Conservation (phyloP, 805 yeast species). For the Pichia nanzhaoensis region DNA sequence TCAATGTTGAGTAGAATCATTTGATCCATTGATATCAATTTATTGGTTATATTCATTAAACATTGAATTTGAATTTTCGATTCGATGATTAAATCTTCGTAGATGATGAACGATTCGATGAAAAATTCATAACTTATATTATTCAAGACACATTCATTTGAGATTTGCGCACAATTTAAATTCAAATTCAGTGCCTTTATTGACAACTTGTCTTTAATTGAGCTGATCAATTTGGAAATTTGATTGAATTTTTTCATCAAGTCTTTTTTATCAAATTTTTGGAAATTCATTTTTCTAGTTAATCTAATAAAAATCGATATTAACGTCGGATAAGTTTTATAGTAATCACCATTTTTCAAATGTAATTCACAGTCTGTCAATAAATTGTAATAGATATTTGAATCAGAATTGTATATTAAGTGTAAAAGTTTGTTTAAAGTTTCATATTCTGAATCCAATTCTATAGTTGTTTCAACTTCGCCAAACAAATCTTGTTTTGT, state of each 20-base stretch:
- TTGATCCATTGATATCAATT: slow-evolving; percentile 36
- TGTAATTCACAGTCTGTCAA: slow-evolving; percentile 40
- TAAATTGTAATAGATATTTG: slow-evolving; percentile 38
- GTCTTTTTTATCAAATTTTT: slow-evolving; percentile 18
- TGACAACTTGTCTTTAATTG: slow-evolving; percentile 41
- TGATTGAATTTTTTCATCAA: slow-evolving; percentile 54
- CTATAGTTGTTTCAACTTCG: slow-evolving; percentile 19
- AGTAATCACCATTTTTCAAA: slow-evolving; percentile 43
- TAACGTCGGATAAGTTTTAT: slow-evolving; percentile 66
- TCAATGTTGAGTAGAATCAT: slow-evolving; percentile 39
- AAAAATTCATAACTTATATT: slow-evolving; percentile 82
- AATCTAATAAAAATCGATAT: slow-evolving; percentile 55
- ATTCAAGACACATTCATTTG: slow-evolving; percentile 68
- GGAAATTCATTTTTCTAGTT: slow-evolving; percentile 41
- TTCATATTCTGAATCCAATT: slow-evolving; percentile 45
- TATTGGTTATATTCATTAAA: slow-evolving; percentile 40
- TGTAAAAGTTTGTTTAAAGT: slow-evolving; percentile 65
- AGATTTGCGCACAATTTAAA: slow-evolving; percentile 62
- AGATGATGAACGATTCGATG: slow-evolving; percentile 79
- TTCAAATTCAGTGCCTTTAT: slow-evolving; percentile 39
- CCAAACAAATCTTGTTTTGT: slow-evolving; percentile 24
- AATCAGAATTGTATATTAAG: slow-evolving; percentile 46
- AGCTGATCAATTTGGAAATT: slow-evolving; percentile 61
- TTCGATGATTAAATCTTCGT: slow-evolving; percentile 57
- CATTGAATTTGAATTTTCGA: slow-evolving; percentile 44